Evolutionary conservation across 495 filamentous ascomycete species (phyloP), one percentile per base, ranked within the genome.

Genomic region (Pyronema omphalodes): DNA sequence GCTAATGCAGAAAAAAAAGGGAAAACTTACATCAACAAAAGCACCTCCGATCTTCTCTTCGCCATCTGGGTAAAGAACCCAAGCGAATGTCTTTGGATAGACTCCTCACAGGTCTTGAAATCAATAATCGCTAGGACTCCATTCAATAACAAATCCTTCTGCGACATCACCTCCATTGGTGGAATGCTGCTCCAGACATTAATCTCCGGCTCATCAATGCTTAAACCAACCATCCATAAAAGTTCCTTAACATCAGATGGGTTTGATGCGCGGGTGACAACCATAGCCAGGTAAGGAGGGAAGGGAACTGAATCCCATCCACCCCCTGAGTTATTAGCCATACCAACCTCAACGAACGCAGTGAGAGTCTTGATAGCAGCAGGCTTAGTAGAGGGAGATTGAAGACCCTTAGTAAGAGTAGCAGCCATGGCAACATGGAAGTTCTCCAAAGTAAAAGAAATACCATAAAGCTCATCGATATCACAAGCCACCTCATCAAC

Each of bases 401-500:
- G 77, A 19, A 82, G 69, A 2, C 78, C 79, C 52, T 77, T 72
- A 2, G 77, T 71, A 11, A 82, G 65, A 46, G 74, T 76, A 23
- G 77, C 78, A 53, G 72, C 76, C 5, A 79, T 69, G 0, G 79
- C 79, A 58, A 74, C 76, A 57, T 81, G 79, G 60, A 82, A 81
- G 57, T 72, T 78, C 23, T 81, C 75, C n/a, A 59, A 55, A 51
- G 70, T 77, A 55, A 82, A 82, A 44, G 74, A 73, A 23, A 82
- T 70, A 0, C 77, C 78, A 55, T 79, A 81, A 17, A 75, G 68
- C 19, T 78, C 75, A 55, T 82, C 79, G 9, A 82, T 66, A 18
- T 73, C 70, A 4, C 71, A 55, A 8, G 76, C 70, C 8, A 76
- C 76, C 49, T 80, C 74, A 52, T 81, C 78, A 9, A 81, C 68